Evolutionary conservation across 1,284 basidiomycete species (phyloP).

Genomic region (Erythrobasidium hasegawianum): DNA sequence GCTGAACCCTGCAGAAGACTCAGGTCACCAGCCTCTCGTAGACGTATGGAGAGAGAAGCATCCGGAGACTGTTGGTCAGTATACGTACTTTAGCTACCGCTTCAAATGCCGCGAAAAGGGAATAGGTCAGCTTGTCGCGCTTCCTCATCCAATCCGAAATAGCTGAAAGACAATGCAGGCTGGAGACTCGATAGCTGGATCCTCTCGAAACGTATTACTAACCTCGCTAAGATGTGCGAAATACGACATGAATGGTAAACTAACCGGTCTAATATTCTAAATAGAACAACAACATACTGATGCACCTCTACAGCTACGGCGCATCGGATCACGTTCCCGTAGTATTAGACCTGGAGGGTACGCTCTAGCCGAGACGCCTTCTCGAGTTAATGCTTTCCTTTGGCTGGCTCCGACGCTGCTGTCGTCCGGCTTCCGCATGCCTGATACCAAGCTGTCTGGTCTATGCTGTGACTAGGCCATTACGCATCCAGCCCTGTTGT

Average conservation of each 20-base stretch:
- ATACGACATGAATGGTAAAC: constrained; percentile 42
- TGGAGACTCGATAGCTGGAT: constrained; percentile 19
- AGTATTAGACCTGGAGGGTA: constrained; percentile 42
- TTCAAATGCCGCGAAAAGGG: constrained; percentile 76
- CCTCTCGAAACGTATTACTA: constrained; percentile 40
- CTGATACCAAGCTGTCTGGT: too few relatives aligned
- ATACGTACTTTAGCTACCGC: constrained; percentile 79
- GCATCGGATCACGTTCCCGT: constrained; percentile 44
- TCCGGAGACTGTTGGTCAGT: constrained; percentile 61
- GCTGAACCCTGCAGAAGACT: constrained; percentile 44
- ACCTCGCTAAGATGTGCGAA: constrained; percentile 41
- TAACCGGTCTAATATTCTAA: not conserved
- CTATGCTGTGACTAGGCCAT: too few relatives aligned
- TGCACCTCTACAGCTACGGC: constrained; percentile 27
- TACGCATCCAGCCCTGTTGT: not conserved
- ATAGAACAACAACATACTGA: not conserved
- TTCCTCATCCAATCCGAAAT: too few relatives aligned
- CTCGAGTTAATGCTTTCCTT: too few relatives aligned
- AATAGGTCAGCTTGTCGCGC: constrained; percentile 57
- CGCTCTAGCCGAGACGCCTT: constrained; percentile 30
- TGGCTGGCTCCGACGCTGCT: too few relatives aligned
- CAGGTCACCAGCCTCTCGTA: constrained; percentile 56
- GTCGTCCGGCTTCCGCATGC: too few relatives aligned
- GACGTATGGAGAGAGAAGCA: constrained; percentile 76
- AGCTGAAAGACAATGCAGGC: too few relatives aligned